A percentile compares a stretch with the other conserved stretches of the same genome.
phyloP scores from a whole-genome alignment of 805 yeast genomes.

The Ogataea zsoltii region DNA sequence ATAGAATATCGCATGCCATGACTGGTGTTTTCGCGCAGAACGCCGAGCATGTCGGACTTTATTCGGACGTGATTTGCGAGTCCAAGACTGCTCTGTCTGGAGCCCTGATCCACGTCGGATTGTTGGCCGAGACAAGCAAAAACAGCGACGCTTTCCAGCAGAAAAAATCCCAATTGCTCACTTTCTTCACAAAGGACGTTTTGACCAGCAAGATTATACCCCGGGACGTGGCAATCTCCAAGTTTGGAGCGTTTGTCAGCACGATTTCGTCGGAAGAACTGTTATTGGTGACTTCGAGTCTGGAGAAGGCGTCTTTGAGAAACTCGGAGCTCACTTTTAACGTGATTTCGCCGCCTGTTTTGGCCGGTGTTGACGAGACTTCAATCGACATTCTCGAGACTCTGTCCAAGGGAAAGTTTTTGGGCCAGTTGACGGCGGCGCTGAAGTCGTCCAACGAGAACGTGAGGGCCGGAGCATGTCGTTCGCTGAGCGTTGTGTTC shows the following conservation, averaged over 20 bases:
- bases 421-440: constrained; percentile 51
- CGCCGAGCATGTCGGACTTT: constrained; percentile 1
- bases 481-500: constrained; percentile 33
- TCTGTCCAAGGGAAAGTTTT: constrained; percentile 43
- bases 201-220: constrained; percentile 34
- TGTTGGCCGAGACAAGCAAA: constrained; percentile 12
- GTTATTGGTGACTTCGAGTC: constrained; percentile 41
- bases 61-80: constrained; percentile 16
- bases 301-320: constrained; percentile 75
- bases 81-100: constrained; percentile 24
- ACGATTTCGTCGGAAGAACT: constrained; percentile 15
- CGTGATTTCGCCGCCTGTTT: constrained; percentile 52
- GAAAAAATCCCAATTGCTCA: constrained; percentile 17
- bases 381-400: constrained; percentile 44
- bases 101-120: constrained; percentile 22
- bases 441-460: constrained; percentile 70
- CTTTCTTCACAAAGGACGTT: constrained; percentile 38
- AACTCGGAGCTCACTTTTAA: constrained; percentile 72
- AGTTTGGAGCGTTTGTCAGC: constrained; percentile 21
- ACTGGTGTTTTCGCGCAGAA: constrained; percentile 22
- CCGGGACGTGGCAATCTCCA: constrained; percentile 15
- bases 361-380: constrained; percentile 32
- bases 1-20: constrained; percentile 29
- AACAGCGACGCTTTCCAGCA: background rate
- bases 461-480: constrained; percentile 53